phyloP scores from a whole-genome alignment of 2,329 filamentous ascomycete genomes.

The Penicillium sp. region DNA sequence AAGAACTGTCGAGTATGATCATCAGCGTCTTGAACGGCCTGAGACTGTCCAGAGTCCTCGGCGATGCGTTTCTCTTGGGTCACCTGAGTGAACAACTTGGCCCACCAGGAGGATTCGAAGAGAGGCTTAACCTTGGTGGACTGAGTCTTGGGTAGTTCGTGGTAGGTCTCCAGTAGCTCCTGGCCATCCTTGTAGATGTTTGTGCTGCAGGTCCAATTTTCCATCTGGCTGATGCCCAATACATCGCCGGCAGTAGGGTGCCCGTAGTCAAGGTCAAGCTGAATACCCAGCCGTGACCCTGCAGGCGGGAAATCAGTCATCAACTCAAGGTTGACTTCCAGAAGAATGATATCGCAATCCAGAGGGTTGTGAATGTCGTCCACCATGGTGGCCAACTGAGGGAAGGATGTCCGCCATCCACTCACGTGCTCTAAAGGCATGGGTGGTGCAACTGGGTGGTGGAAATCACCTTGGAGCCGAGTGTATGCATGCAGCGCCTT shows the following conservation, averaged over 20 bases:
- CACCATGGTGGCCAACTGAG: slow-evolving; percentile 37
- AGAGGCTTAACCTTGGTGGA: slow-evolving; percentile 42
- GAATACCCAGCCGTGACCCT: slow-evolving; percentile 42
- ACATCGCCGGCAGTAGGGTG: slow-evolving; percentile 34
- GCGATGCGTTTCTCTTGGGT: slow-evolving; percentile 41
- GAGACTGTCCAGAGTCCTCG: slow-evolving; percentile 35
- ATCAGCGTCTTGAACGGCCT: slow-evolving; percentile 32
- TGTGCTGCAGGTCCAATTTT: slow-evolving; percentile 45
- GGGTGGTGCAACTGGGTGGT: slow-evolving; percentile 34
- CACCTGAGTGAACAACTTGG: slow-evolving; percentile 40
- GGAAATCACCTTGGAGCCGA: slow-evolving; percentile 39
- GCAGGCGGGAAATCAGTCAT: slow-evolving; percentile 45
- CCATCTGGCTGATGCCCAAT: slow-evolving; percentile 34
- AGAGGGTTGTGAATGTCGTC: slow-evolving; percentile 33
- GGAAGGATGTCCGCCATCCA: slow-evolving; percentile 43
- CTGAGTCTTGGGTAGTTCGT: slow-evolving; percentile 34
- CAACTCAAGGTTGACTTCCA: slow-evolving; percentile 44
- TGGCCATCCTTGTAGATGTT: slow-evolving; percentile 41
- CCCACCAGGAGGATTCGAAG: slow-evolving; percentile 48
- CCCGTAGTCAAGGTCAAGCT: slow-evolving; percentile 42
- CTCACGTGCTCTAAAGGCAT: slow-evolving; percentile 40
- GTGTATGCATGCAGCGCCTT: slow-evolving; percentile 46
- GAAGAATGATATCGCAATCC: slow-evolving; percentile 43
- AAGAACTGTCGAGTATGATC: slow-evolving; percentile 38
- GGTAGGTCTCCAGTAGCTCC: slow-evolving; percentile 30